phyloP scores from a whole-genome alignment of 768 basidiomycete species.

The Boletus reticulatus region DNA sequence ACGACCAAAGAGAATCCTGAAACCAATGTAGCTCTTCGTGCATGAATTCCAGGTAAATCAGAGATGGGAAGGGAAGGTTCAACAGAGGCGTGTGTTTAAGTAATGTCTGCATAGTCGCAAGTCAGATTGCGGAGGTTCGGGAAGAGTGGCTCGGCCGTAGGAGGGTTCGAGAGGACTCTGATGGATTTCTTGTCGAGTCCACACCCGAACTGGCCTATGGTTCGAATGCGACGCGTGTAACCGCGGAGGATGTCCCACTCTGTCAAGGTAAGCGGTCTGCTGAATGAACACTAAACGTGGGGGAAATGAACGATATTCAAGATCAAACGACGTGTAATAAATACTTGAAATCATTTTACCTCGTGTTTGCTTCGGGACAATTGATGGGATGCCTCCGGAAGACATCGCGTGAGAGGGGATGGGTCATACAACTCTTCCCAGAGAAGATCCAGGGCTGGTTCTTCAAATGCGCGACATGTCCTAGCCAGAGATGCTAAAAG shows the following conservation, averaged over 20 bases:
- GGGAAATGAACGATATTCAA: too few relatives aligned
- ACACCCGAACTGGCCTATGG: too few relatives aligned
- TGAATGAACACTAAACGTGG: too few relatives aligned
- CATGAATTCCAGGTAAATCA: background rate
- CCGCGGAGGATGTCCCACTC: too few relatives aligned
- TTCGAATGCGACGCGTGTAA: too few relatives aligned
- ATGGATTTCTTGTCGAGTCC: too few relatives aligned
- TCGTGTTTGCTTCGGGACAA: background rate
- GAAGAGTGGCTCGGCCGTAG: background rate
- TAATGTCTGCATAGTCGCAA: background rate
- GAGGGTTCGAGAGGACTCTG: too few relatives aligned
- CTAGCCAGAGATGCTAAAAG: background rate
- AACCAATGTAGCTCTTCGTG: background rate
- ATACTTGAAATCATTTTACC: too few relatives aligned
- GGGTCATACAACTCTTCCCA: background rate
- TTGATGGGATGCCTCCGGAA: background rate
- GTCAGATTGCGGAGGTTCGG: background rate
- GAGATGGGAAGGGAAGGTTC: background rate
- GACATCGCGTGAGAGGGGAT: background rate
- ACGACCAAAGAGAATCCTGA: background rate
- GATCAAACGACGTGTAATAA: too few relatives aligned
- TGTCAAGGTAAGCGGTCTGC: too few relatives aligned
- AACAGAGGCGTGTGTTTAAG: background rate
- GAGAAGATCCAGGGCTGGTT: background rate
- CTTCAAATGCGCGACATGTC: background rate